Base-by-base conservation (phyloP, 2,329 filamentous ascomycete genomes). In the Fusarium sp. region DNA sequence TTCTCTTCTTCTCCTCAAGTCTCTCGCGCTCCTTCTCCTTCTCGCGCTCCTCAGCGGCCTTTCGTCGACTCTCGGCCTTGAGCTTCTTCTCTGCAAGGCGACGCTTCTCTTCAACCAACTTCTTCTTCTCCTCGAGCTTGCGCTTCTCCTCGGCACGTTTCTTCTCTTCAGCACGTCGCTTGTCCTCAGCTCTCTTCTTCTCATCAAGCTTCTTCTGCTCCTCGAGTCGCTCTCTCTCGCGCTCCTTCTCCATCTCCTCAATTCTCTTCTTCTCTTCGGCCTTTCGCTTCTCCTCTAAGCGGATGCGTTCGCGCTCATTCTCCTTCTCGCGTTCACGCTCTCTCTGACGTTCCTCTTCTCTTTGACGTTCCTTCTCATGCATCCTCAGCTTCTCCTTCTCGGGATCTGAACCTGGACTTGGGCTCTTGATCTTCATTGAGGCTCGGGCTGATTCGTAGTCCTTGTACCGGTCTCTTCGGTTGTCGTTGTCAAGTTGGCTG, bases 301-400 rank as follows among this genome's bases (percentile, higher is more conserved):
- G 48, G 20, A 68, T 42, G 26, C 63, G 45, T 42, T 68, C 55
- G 8, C 63, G 48, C 26, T 68, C 65, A 16, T 68, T 68, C 33
- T 68, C 65, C 41, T 68, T 68, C n/a, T 68, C 63, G 6, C 63
- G 55, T 44, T 68, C 65, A 14, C 63, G 26, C n/a, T 68, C 65
- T 42, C 54, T 67, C 11, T 48, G 41, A 2, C 63, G 42, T n/a
- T 61, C 53, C 41, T 68, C 65, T 12, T 68, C 63, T 8, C 41
- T 67, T 36, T 48, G 24, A 8, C 55, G 39, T n/a, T 68, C 41
- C 30, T 38, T 51, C n/a, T 68, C 64, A 7, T 60, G 22, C 44
- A 51, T 45, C 64, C 24, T 67, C 24, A 66, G n/a, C 22, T 42
- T 66, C 64, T 67, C 64, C 53, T 67, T 67, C 51, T 67, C 64